Conservation (phyloP, 805 yeast species). For the Maudiozyma turicensis region DNA sequence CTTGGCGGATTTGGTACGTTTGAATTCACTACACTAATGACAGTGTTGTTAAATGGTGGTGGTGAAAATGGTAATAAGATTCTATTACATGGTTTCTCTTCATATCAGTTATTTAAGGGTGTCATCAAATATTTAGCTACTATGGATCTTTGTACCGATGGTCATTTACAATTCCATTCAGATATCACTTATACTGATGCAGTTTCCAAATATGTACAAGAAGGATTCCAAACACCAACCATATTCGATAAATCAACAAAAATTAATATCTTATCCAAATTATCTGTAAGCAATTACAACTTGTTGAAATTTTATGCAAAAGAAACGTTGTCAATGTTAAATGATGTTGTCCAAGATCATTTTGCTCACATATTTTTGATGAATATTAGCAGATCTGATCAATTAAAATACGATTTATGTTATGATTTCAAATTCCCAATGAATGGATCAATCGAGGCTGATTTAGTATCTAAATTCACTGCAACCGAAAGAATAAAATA, state of each 20-base stretch:
- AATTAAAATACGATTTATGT: conserved; percentile 56
- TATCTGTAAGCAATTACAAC: conserved; percentile 59
- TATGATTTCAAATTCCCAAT: conserved; percentile 41
- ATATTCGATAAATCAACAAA: conserved; percentile 67
- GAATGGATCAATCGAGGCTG: conserved; percentile 19
- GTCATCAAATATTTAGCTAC: conserved; percentile 72
- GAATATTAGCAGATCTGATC: conserved; percentile 39
- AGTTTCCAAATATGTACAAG: conserved; percentile 34
- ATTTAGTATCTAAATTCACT: conserved; percentile 42
- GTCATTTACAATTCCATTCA: conserved; percentile 61
- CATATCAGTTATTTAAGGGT: conserved; percentile 90
- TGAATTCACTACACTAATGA: conserved; percentile 75
- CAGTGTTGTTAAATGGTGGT: conserved; percentile 77
- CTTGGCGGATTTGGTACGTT: conserved; percentile 81
- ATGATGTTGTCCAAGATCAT: conserved; percentile 75
- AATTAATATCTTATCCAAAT: conserved; percentile 71
- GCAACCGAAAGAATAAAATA: conserved; percentile 65
- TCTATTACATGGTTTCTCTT: conserved; percentile 77
- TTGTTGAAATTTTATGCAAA: conserved; percentile 55
- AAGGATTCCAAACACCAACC: conserved; percentile 66
- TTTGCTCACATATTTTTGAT: conserved; percentile 69
- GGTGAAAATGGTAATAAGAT: conserved; percentile 67
- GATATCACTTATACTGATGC: conserved; percentile 19
- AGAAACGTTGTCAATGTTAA: conserved; percentile 56
- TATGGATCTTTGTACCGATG: conserved; percentile 54